Percentiles rank a stretch among this genome's conserved stretches.
These are phyloP conservation scores for Didymella exigua DNA, from an alignment of 2,329 filamentous ascomycete genomes.

Conservation along the genomic window DNA sequence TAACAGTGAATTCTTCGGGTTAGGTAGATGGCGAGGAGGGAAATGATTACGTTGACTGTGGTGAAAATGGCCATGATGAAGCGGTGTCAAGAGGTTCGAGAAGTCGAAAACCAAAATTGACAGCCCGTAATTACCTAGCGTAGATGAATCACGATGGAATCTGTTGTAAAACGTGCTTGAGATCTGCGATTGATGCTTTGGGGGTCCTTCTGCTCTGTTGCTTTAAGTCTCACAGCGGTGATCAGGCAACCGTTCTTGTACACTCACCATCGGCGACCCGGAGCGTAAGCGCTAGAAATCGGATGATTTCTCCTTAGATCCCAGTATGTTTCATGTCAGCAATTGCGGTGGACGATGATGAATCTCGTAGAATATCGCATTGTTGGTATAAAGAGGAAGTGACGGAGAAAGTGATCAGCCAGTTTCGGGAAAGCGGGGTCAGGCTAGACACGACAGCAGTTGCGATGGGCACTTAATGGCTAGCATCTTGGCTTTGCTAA, in stretches of 20 bases:
- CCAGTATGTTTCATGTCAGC: neutral
- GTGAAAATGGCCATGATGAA: conserved; percentile 26
- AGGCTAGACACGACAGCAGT: neutral
- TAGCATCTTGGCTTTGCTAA: neutral
- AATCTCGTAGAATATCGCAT: neutral
- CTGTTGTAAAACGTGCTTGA: neutral
- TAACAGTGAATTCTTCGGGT: conserved; percentile 31
- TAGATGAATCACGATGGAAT: too few species aligned
- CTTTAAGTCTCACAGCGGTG: neutral
- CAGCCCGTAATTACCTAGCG: neutral
- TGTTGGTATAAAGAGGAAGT: neutral
- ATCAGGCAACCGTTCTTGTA: conserved; percentile 10
- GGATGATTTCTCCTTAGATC: neutral
- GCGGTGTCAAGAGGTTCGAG: neutral
- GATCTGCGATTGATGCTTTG: neutral
- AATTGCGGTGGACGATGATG: neutral
- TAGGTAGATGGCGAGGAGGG: conserved; percentile 18
- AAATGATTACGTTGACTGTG: conserved; percentile 15
- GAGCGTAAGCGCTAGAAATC: neutral
- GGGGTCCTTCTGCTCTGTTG: neutral
- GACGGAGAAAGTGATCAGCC: neutral
- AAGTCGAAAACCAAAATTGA: neutral
- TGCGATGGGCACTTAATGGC: neutral
- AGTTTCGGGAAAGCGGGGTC: neutral
- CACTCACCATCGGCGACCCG: neutral